Evolutionary conservation across 208 protist genomes (phyloP).

Genomic region (Leishmania arabica): DNA sequence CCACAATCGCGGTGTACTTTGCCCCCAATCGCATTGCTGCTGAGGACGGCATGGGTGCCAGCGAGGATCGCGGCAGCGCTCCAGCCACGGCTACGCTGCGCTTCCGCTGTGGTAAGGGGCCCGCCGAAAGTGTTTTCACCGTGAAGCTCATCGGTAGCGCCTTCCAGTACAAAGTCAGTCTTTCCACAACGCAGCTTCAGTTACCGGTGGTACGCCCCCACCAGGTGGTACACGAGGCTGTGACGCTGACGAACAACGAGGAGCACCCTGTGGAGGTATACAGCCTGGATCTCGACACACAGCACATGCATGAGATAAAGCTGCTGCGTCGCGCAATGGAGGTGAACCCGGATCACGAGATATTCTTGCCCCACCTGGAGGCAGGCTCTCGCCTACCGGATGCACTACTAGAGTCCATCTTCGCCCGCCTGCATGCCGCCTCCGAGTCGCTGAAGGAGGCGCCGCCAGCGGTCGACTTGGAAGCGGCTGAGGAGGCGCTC

Average conservation of each 20-base stretch:
- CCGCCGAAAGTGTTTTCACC: slow-evolving; percentile 39
- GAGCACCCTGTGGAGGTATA: slow-evolving; percentile 90
- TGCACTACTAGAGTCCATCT: slow-evolving; percentile 70
- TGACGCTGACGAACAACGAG: slow-evolving; percentile 89
- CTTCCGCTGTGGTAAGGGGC: slow-evolving; percentile 65
- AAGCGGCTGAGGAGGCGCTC: not conserved
- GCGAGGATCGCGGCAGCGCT: not conserved
- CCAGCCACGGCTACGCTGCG: slow-evolving; percentile 37
- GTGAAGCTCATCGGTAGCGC: slow-evolving; percentile 52
- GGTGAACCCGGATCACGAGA: slow-evolving; percentile 30
- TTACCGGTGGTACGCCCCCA: slow-evolving; percentile 81
- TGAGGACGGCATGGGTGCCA: not conserved
- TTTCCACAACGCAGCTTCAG: slow-evolving; percentile 55
- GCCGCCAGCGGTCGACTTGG: slow-evolving; percentile 1
- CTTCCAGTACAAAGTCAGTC: slow-evolving; percentile 35
- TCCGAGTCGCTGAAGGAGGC: slow-evolving; percentile 16
- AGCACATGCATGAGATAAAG: slow-evolving; percentile 62
- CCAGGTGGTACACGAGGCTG: slow-evolving; percentile 48
- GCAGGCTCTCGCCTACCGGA: slow-evolving; percentile 74
- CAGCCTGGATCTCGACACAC: slow-evolving; percentile 78
- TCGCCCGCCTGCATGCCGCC: slow-evolving; percentile 35
- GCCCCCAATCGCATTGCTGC: slow-evolving; percentile 25
- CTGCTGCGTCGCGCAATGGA: slow-evolving; percentile 56
- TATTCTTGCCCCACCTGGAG: slow-evolving; percentile 66
- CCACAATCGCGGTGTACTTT: slow-evolving; percentile 76